Evolutionary conservation across 257 asterid species (phyloP), one percentile per base, ranked within the genome.

Genomic region (Craterostigma plantagineum): DNA sequence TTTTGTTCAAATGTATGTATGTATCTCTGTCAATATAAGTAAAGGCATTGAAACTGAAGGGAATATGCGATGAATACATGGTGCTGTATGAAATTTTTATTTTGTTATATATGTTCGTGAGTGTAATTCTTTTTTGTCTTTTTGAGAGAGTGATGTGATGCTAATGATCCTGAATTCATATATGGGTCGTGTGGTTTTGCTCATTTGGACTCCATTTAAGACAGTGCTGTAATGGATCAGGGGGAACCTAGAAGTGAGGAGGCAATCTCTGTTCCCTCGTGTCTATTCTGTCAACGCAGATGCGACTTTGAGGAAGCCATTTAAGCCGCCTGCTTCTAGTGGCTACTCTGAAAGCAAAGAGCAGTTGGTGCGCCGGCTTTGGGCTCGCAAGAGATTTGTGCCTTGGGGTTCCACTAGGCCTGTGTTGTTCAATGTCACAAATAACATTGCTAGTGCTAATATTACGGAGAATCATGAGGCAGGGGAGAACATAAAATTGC

Each of bases 371-470:
- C 79, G 81, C n/a, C 70, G 86, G 55, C 95, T 87, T 38, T 66
- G 66, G 41, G 95, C 92, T 56, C 92, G 98, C 36, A 87, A 76
- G 68, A 70, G 79, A 60, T 87, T 87, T 54, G 93, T 87, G 49
- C 98, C 98, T 3, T 87, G 98, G 98, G 98, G 95, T 9, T 76
- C 95, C 49, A 53, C 70, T 1, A 76, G 68, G 53, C 91, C 98
- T 38, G 79, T 43, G 11, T 43, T 87, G 47, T 16, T 79, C 60
- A 60, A 76, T 48, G 68, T 82, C 55, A 72, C 92, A 18, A 82
- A 82, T 75, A 65, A 53, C 58, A 46, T 71, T 40, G 42, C 33
- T 56, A 17, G 60, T 52, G 68, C 75, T 37, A 63, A 37, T 33
- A 57, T 54, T 45, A 42, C 54, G 42, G 81, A 63, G 54, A 51